A percentile compares a stretch with the other conserved stretches of the same genome.
These are phyloP conservation scores for Colletotrichum acutatum DNA, from an alignment of 2,329 filamentous ascomycete genomes.

Conservation along the genomic window DNA sequence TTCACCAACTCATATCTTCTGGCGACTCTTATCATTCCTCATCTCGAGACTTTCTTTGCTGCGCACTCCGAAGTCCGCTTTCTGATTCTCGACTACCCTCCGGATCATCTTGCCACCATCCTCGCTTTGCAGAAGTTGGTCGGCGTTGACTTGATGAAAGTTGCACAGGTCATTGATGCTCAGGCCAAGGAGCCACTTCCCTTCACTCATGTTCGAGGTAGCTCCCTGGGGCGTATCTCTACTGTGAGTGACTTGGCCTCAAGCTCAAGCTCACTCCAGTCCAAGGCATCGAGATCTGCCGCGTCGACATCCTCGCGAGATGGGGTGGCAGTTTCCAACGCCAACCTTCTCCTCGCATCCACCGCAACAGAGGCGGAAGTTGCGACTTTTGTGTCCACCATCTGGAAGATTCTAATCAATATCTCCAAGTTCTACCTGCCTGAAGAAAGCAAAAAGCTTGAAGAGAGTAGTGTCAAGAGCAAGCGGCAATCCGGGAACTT, in stretches of 20 bases:
- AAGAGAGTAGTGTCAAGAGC: not conserved
- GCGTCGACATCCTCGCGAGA: constrained; percentile 26
- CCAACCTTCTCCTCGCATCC: constrained; percentile 67
- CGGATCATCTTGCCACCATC: constrained; percentile 66
- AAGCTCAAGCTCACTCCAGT: constrained; percentile 19
- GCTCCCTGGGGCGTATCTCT: constrained; percentile 42
- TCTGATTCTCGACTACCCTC: constrained; percentile 68
- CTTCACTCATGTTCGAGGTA: constrained; percentile 53
- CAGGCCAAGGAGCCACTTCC: constrained; percentile 49
- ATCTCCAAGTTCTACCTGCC: constrained; percentile 58
- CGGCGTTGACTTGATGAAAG: constrained; percentile 66
- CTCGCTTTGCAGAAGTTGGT: constrained; percentile 68
- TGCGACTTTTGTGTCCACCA: constrained; percentile 61
- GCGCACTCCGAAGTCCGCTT: constrained; percentile 64
- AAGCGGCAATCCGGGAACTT: constrained; percentile 39
- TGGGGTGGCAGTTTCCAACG: constrained; percentile 55
- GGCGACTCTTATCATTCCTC: constrained; percentile 68
- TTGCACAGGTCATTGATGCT: constrained; percentile 66
- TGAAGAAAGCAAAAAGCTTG: constrained; percentile 43
- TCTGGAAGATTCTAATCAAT: constrained; percentile 61
- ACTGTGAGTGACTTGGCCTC: constrained; percentile 9
- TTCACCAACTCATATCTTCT: constrained; percentile 65
- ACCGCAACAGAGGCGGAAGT: constrained; percentile 66
- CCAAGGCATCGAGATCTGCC: constrained; percentile 7
- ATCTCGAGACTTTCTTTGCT: constrained; percentile 69